Evolutionary conservation across 805 yeast species (phyloP).

Genomic region (Candida germanica): DNA sequence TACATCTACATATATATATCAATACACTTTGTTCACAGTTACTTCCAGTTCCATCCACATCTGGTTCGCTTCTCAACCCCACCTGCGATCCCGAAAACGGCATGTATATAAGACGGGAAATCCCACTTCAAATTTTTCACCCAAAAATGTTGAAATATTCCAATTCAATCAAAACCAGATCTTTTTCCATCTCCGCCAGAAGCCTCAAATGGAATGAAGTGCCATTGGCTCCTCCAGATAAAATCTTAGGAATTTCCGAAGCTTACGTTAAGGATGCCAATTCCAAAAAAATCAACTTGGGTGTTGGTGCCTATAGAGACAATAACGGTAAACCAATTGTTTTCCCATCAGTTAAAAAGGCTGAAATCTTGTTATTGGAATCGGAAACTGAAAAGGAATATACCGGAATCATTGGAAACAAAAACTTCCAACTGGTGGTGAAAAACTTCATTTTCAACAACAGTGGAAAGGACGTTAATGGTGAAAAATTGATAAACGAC

Average conservation of each 20-base stretch:
- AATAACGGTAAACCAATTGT: constrained; percentile 85
- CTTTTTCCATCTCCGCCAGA: constrained; percentile 10
- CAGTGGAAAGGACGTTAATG: constrained; percentile 47
- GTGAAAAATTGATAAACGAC: constrained; percentile 52
- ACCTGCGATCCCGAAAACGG: no score
- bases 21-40: no score
- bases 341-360: constrained; percentile 68
- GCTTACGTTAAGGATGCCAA: constrained; percentile 66
- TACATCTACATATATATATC: no score
- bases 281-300: constrained; percentile 58
- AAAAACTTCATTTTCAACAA: constrained; percentile 70
- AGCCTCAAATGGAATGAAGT: constrained; percentile 30
- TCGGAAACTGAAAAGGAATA: constrained; percentile 72
- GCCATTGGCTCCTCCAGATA: constrained; percentile 73
- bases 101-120: no score
- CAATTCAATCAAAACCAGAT: no score
- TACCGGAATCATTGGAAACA: constrained; percentile 80
- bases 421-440: constrained; percentile 63
- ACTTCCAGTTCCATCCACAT: no score
- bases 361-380: constrained; percentile 52
- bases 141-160: constrained; percentile 7
- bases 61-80: no score
- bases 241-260: constrained; percentile 76
- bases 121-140: no score
- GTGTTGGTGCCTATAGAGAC: constrained; percentile 94